phyloP scores from a whole-genome alignment of 306 rosid genomes.

The Quercus parvula region DNA sequence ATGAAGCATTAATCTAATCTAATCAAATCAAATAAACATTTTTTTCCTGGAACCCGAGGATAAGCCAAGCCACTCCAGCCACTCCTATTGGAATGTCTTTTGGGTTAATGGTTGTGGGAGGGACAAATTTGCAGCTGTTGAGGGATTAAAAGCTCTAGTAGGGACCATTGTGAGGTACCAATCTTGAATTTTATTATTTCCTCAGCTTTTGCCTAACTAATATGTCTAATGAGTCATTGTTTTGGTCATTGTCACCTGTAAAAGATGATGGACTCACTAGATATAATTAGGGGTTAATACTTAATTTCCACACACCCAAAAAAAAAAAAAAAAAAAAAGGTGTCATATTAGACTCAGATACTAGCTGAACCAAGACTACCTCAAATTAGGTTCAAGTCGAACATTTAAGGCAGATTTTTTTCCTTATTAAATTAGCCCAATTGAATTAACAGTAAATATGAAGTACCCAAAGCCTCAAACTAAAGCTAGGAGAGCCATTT shows the following conservation, averaged over 20 bases:
- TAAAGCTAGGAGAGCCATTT: not conserved
- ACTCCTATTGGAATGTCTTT: slow-evolving; percentile 25
- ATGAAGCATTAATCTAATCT: slow-evolving; percentile 22
- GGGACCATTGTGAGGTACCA: slow-evolving; percentile 37
- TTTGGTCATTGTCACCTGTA: too few relatives aligned
- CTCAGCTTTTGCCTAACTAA: not conserved
- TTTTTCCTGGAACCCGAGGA: slow-evolving; percentile 23
- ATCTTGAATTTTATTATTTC: slow-evolving; percentile 6
- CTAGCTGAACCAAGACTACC: too few relatives aligned
- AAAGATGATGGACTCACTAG: not conserved
- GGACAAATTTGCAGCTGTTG: slow-evolving; percentile 26
- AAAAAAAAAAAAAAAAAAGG: not conserved
- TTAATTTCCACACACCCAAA: not conserved
- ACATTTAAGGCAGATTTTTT: not conserved
- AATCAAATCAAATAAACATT: slow-evolving; percentile 7
- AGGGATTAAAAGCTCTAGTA: slow-evolving; percentile 24
- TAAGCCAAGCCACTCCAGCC: slow-evolving; percentile 16
- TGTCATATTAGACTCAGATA: not conserved
- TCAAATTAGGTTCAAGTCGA: not conserved
- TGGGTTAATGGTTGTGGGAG: slow-evolving; percentile 19
- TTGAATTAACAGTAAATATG: not conserved
- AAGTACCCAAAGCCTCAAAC: not conserved
- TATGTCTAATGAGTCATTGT: too few relatives aligned
- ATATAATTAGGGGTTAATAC: not conserved
- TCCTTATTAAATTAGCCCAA: not conserved